phyloP scores from a whole-genome alignment of 768 basidiomycete species.

The Cytidiella melzeri region DNA sequence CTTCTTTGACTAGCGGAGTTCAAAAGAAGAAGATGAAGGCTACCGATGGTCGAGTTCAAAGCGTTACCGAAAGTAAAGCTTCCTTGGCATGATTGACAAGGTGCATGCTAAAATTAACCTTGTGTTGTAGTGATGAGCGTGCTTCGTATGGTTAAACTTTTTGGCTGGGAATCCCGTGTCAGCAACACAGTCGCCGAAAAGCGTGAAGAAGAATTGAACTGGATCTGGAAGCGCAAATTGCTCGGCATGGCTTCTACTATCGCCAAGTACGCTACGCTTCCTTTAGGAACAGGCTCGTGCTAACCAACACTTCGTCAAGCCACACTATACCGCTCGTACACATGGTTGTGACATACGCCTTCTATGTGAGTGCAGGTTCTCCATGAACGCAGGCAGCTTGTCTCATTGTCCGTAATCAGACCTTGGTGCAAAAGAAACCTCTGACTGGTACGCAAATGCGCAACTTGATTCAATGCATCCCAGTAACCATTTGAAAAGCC shows the following conservation, averaged over 20 bases:
- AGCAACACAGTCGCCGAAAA: constrained; percentile 45
- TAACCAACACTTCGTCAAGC: constrained; percentile 27
- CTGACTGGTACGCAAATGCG: neutral
- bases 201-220: constrained; percentile 54
- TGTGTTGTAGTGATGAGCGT: constrained; percentile 23
- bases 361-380: constrained; percentile 40
- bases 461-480: neutral
- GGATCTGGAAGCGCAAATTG: constrained; percentile 47
- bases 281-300: neutral
- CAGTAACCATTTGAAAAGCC: constrained; percentile 1
- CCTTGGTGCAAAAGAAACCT: constrained; percentile 30
- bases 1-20: constrained; percentile 27
- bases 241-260: constrained; percentile 39
- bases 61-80: constrained; percentile 34
- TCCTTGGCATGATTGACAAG: neutral
- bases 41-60: constrained; percentile 41
- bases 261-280: constrained; percentile 32
- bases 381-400: neutral
- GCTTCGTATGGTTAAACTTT: constrained; percentile 21
- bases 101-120: neutral
- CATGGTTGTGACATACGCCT: constrained; percentile 59
- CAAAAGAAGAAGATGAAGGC: constrained; percentile 37
- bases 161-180: constrained; percentile 40
- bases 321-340: constrained; percentile 54
- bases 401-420: constrained; percentile 17